A percentile compares a stretch with the other conserved stretches of the same genome.
phyloP scores from a whole-genome alignment of 2,329 filamentous ascomycete species.

The Fusarium subtropicale region DNA sequence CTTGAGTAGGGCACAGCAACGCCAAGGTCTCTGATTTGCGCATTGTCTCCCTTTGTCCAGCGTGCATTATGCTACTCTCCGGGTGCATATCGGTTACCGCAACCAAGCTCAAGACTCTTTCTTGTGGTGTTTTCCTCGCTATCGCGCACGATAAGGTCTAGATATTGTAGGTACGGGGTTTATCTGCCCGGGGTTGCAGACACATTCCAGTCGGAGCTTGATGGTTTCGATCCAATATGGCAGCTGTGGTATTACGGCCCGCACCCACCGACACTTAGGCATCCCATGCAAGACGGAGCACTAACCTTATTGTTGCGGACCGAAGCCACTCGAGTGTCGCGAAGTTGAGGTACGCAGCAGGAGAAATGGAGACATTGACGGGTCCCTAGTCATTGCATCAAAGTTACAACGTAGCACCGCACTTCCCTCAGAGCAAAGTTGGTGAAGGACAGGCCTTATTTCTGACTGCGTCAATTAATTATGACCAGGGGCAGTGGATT shows the following conservation, averaged over 20 bases:
- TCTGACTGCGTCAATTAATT: slow-evolving; percentile 16
- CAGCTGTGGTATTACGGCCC: slow-evolving; percentile 20
- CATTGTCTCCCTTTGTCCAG: background rate
- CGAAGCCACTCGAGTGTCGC: slow-evolving; percentile 6
- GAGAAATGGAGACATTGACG: slow-evolving; percentile 7
- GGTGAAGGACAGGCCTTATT: slow-evolving; percentile 16
- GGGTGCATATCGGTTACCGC: background rate
- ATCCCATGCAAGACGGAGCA: slow-evolving; percentile 2
- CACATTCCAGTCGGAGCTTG: background rate
- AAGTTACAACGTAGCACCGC: slow-evolving; percentile 4
- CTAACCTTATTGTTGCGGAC: slow-evolving; percentile 14
- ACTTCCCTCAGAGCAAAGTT: background rate
- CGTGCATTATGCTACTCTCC: background rate
- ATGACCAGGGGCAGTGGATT: slow-evolving; percentile 11
- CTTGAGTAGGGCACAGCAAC: slow-evolving; percentile 5
- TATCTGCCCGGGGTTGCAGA: background rate
- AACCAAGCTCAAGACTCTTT: background rate
- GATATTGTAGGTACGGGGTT: background rate
- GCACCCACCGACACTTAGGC: slow-evolving; percentile 2
- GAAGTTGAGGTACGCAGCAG: background rate
- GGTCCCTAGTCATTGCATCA: slow-evolving; percentile 5
- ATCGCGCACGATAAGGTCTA: background rate
- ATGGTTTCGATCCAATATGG: slow-evolving; percentile 12
- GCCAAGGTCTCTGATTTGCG: background rate
- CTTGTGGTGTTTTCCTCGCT: background rate